These are phyloP conservation scores for Xylaria sp. DNA, from an alignment of 2,329 filamentous ascomycete species.

Conservation along the genomic window DNA sequence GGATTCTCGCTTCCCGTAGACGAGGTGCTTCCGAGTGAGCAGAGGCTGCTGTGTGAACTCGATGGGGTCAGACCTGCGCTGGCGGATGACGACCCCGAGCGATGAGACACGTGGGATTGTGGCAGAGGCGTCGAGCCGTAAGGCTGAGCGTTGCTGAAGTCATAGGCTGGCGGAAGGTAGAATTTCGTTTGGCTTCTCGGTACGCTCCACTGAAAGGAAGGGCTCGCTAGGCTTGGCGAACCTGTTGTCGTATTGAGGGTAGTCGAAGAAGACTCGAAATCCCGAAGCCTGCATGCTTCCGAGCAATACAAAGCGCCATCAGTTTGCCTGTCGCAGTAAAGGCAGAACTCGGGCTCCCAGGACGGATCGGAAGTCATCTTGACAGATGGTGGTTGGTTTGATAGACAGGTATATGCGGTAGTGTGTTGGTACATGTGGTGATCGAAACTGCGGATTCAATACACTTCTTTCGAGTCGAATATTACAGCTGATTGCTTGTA, in stretches of 20 bases:
- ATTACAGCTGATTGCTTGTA: slow-evolving; percentile 13
- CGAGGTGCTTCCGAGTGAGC: slow-evolving; percentile 76
- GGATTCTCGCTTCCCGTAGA: slow-evolving; percentile 63
- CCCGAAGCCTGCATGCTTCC: slow-evolving; percentile 87
- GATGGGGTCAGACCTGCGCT: slow-evolving; percentile 71
- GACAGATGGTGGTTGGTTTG: slow-evolving; percentile 35
- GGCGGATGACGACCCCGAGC: slow-evolving; percentile 49
- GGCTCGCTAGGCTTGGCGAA: slow-evolving; percentile 64
- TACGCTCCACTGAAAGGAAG: slow-evolving; percentile 62
- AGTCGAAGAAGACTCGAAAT: slow-evolving; percentile 77
- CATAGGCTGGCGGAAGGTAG: slow-evolving; percentile 78
- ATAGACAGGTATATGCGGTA: slow-evolving; percentile 34
- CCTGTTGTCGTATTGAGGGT: slow-evolving; percentile 67
- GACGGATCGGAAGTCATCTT: slow-evolving; percentile 65
- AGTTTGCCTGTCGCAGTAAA: slow-evolving; percentile 91
- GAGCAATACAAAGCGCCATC: slow-evolving; percentile 88
- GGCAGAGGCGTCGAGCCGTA: slow-evolving; percentile 63
- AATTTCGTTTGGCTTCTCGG: slow-evolving; percentile 61
- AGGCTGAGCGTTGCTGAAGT: slow-evolving; percentile 75
- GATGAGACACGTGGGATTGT: slow-evolving; percentile 54
- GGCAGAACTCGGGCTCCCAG: slow-evolving; percentile 93
- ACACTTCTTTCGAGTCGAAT: slow-evolving; percentile 8
- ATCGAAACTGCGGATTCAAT: slow-evolving; percentile 17
- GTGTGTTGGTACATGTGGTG: slow-evolving; percentile 40
- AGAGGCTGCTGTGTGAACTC: slow-evolving; percentile 85